Conservation (phyloP, 257 asterid species). For the Solanum chaucha region DNA sequence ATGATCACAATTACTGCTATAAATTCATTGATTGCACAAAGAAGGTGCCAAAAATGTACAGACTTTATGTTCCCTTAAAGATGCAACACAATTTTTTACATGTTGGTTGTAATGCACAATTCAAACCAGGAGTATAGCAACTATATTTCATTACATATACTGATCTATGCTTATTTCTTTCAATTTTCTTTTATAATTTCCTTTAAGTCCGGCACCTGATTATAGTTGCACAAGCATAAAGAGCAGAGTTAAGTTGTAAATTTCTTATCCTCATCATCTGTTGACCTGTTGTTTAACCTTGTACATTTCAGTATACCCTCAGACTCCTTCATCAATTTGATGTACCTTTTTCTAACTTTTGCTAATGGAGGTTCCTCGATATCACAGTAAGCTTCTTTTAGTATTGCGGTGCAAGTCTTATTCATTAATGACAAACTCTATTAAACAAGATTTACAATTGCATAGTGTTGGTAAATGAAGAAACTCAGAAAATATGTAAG, state of each 20-base stretch:
- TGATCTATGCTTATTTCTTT: neutral
- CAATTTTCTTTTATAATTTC: neutral
- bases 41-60: neutral
- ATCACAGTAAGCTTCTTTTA: constrained; percentile 69
- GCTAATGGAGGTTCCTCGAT: constrained; percentile 68
- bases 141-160: neutral
- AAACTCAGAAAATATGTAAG: too few species aligned
- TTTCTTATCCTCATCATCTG: neutral
- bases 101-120: neutral
- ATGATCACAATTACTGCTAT: neutral
- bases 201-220: neutral
- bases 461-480: too few species aligned
- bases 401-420: constrained; percentile 68
- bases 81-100: neutral
- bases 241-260: neutral
- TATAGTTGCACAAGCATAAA: neutral
- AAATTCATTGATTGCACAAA: neutral
- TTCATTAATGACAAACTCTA: constrained; percentile 45
- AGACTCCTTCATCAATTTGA: constrained; percentile 62
- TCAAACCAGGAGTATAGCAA: neutral
- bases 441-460: too few species aligned
- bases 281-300: constrained; percentile 22
- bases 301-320: constrained; percentile 29
- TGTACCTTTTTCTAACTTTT: constrained; percentile 53
- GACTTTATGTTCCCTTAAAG: neutral